A percentile compares a stretch with the other conserved stretches of the same genome.
These are phyloP conservation scores for Liriodendron chinense DNA, from an alignment of 164 flowering plant species.

Conservation along the genomic window DNA sequence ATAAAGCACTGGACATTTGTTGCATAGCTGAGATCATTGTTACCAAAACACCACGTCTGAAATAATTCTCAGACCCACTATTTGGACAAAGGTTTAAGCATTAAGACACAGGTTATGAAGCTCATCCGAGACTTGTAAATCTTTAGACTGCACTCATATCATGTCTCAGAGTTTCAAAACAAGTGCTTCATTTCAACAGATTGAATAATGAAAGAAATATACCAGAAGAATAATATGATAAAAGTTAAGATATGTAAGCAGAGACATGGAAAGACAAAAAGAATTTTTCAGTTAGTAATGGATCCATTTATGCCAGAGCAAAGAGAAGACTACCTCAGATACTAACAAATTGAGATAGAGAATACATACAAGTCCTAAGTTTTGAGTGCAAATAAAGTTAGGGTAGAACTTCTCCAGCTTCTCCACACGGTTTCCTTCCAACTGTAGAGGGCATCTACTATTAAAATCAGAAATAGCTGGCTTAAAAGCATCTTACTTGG, in stretches of 20 bases:
- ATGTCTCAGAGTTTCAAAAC: background rate
- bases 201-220: background rate
- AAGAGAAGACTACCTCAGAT: background rate
- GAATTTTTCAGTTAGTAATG: background rate
- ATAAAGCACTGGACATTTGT: no score
- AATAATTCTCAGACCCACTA: no score
- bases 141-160: no score
- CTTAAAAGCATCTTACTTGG: background rate
- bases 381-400: constrained; percentile 80
- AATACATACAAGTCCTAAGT: constrained; percentile 72
- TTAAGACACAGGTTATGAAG: no score
- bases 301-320: background rate
- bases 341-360: background rate
- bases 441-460: constrained; percentile 38
- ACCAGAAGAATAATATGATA: background rate
- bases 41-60: no score
- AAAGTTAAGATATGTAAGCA: background rate
- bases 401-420: constrained; percentile 86
- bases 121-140: no score
- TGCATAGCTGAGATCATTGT: no score
- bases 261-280: background rate
- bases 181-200: background rate
- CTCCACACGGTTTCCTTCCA: constrained; percentile 68
- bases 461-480: constrained; percentile 1
- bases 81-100: no score